phyloP scores from a whole-genome alignment of 352 stramenopile genomes.

The Pythium vanterpoolii region DNA sequence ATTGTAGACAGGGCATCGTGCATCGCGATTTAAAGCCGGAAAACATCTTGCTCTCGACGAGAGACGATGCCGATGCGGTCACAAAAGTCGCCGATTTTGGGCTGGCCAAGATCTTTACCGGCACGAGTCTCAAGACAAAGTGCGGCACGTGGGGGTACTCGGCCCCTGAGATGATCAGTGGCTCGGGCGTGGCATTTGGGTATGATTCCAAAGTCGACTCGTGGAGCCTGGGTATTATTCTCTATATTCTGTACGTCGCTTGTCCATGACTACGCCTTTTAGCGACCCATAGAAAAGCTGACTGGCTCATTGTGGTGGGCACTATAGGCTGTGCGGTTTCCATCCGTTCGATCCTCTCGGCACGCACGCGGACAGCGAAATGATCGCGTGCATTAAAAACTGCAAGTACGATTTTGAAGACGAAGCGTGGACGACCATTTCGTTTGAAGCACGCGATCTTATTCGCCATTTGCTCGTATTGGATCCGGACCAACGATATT shows the following conservation, averaged over 20 bases:
- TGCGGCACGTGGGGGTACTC: conserved; percentile 82
- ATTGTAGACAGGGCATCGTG: conserved; percentile 60
- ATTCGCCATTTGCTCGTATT: conserved; percentile 76
- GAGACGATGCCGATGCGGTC: conserved; percentile 52
- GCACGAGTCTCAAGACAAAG: conserved; percentile 73
- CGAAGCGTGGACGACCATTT: conserved; percentile 66
- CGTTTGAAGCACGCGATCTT: conserved; percentile 59
- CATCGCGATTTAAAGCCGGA: conserved; percentile 84
- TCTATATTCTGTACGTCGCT: conserved; percentile 73
- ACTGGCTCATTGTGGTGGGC: background rate
- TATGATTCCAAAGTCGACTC: conserved; percentile 87
- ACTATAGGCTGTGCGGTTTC: conserved; percentile 60
- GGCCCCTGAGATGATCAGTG: conserved; percentile 83
- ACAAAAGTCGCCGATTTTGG: conserved; percentile 85
- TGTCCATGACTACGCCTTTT: background rate
- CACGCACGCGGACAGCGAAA: conserved; percentile 73
- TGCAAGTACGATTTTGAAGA: conserved; percentile 76
- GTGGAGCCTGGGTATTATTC: conserved; percentile 83
- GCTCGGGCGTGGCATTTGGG: conserved; percentile 57
- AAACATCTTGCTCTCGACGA: conserved; percentile 77
- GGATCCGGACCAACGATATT: conserved; percentile 59
- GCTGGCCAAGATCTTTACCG: conserved; percentile 76
- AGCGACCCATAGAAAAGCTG: background rate
- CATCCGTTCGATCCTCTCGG: conserved; percentile 81
- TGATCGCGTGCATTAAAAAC: conserved; percentile 79